Percentiles rank a stretch among this genome's conserved stretches.
Conservation (phyloP, 1,139 yeast genomes). For the Petasospora fabianii region DNA sequence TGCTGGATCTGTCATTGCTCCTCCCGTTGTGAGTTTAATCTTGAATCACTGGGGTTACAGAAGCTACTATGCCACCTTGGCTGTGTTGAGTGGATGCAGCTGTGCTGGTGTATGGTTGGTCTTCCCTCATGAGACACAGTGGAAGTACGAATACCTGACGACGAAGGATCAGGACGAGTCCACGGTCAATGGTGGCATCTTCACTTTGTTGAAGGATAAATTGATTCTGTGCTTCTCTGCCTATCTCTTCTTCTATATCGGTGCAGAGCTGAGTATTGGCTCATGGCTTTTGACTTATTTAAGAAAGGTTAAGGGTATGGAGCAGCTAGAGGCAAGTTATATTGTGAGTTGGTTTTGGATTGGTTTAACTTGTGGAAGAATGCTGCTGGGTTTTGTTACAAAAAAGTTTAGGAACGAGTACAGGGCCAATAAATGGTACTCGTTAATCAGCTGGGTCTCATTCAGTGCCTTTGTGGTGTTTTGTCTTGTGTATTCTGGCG, state of each 20-base stretch:
- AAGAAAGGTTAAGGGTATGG: conserved; percentile 43
- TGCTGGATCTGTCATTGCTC: conserved; percentile 63
- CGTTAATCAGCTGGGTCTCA: conserved; percentile 23
- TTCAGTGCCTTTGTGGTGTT: conserved; percentile 24
- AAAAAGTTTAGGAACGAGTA: conserved; percentile 46
- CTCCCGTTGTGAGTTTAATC: conserved; percentile 48
- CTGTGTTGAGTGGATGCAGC: conserved; percentile 3
- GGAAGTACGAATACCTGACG: conserved; percentile 42
- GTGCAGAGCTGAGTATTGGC: conserved; percentile 68
- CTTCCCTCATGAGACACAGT: conserved; percentile 52
- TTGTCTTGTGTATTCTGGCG: conserved; percentile 12
- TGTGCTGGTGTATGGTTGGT: conserved; percentile 22
- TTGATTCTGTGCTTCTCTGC: conserved; percentile 46
- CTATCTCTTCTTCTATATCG: conserved; percentile 56
- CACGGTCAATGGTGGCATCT: conserved; percentile 18
- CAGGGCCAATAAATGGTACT: conserved; percentile 44
- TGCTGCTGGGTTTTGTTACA: conserved; percentile 57
- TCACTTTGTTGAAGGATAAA: conserved; percentile 38
- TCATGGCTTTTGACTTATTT: conserved; percentile 63
- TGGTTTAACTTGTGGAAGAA: conserved; percentile 62
- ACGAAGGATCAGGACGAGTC: conserved; percentile 22
- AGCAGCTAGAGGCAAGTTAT: conserved; percentile 49
- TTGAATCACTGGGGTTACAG: conserved; percentile 31
- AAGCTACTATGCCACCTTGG: conserved; percentile 13
- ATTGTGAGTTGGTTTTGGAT: conserved; percentile 65